Base-by-base conservation (phyloP, 441 rosid genomes). In the Adansonia gregorii region DNA sequence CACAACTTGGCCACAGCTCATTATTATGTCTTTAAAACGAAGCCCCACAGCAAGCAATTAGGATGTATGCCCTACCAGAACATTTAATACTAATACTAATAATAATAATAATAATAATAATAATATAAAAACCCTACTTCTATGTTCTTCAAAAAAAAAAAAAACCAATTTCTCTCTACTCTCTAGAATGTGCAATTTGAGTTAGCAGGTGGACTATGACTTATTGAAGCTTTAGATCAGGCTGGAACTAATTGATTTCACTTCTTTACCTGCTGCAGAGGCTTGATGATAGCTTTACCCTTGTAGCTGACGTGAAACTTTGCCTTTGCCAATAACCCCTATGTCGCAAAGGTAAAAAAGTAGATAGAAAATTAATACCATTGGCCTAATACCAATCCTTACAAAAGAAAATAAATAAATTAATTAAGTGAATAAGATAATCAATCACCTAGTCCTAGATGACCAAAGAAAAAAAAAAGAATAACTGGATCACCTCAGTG, bases 271-370 rank as follows among this genome's bases (percentile, higher is more conserved):
- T 78, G 97, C 84, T 94, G 95, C 73, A 94, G 99, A 78, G 98
- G 98, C 87, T 88, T 92, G 84, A 84, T 93, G 73, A 92, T 83
- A 64, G 99, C 88, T 85, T 91, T 88, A 74, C 90, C 93, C 80
- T 83, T 88, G 85, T 96, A 94, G 89, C 90, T 94, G 70, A 96
- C 97, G 75, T 96, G 99, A 83, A 96, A 96, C 84, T 89, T 96
- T 17, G 93, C 97, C 90, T 94, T 96, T 3, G 99, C 99, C 88
- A 96, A 80, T 85, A 96, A 84, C 2, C 99, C 99, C 99, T 96
- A 66, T 51, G 66, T 54, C 48, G 35, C 79, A 54, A 59, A 74
- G 19, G 17, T 8, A 60, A 69, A 71, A 39, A 60, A 41, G 11
- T 51, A 10, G 48, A 49, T 31, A 31, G 39, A 31, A 31, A 31